Evolutionary conservation across 352 stramenopile genomes (phyloP), one percentile per base, ranked within the genome.

Genomic region (Phytopythium helicoides): DNA sequence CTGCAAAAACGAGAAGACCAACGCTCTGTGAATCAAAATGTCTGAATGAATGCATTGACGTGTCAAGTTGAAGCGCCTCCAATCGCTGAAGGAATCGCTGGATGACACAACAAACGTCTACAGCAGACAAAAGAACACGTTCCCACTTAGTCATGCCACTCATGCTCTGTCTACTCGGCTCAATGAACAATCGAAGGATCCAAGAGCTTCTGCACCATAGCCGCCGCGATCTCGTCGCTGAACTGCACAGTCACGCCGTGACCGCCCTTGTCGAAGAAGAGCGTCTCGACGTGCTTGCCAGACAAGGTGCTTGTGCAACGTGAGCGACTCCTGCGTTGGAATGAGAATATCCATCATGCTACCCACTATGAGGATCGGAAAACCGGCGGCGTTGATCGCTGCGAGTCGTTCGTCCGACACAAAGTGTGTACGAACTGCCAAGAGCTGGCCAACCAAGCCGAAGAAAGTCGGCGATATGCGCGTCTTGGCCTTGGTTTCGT

Each of bases 321-420:
- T 48, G 31, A 68, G 58, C 2, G 72, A 76, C 47, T 86, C 70
- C 7, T 54, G 45, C 1, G 62, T 39, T 10, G 65, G 69, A 37
- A 86, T 83, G n/a, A 83, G 48, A 42, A 71, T 55, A 61, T 86
- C 75, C 8, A 71, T 26, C 52, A 68, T 65, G 18, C 62, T 63
- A 45, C 75, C 76, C 41, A 86, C 53, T 28, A 86, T 71, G 12
- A 83, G 49, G 22, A 86, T 69, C 0, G 72, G 75, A 50, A 81
- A 86, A 0, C 62, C 72, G 2, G 55, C 52, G 12, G 67, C 47
- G 42, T 66, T 68, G 37, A 86, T 77, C 21, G 54, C 51, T 15
- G 56, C 62, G 34, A 86, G 59, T 16, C 72, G 60, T 48, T 74
- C 72, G 48, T 82, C 64, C 35, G 67, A 76, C 31, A 83, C 62